Evolutionary conservation across 1,139 yeast species (phyloP).

Genomic region (Yamadazyma sp.): DNA sequence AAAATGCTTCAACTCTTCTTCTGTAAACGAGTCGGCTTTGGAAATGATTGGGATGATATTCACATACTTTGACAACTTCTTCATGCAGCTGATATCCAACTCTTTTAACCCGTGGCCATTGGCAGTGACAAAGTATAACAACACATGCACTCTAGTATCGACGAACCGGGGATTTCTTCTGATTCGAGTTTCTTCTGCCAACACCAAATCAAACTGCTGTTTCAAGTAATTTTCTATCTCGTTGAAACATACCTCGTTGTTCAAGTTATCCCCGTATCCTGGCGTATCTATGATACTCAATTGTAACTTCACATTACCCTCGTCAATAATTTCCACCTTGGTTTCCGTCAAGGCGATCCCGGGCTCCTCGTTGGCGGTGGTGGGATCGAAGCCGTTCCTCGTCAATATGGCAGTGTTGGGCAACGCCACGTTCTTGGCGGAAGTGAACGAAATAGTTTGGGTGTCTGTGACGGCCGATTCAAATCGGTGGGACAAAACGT

Average conservation of each 20-base stretch:
- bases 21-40: constrained; percentile 85
- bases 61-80: constrained; percentile 72
- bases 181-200: constrained; percentile 88
- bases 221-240: constrained; percentile 77
- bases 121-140: constrained; percentile 69
- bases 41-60: constrained; percentile 87
- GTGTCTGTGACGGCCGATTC: constrained; percentile 40
- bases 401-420: constrained; percentile 48
- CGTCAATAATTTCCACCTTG: constrained; percentile 67
- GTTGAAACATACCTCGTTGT: constrained; percentile 62
- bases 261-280: constrained; percentile 75
- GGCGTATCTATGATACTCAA: constrained; percentile 71
- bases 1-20: constrained; percentile 62
- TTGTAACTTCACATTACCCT: constrained; percentile 69
- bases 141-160: constrained; percentile 74
- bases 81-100: constrained; percentile 75
- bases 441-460: constrained; percentile 50
- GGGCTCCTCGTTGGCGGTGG: constrained; percentile 52
- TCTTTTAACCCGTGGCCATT: constrained; percentile 80
- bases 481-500: constrained; percentile 59
- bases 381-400: constrained; percentile 42
- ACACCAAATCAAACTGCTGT: constrained; percentile 87
- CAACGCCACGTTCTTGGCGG: constrained; percentile 51
- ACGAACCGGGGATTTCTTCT: constrained; percentile 82
- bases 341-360: constrained; percentile 69